Conservation (phyloP, 345 rosid genomes). For the Raphanus sativus region DNA sequence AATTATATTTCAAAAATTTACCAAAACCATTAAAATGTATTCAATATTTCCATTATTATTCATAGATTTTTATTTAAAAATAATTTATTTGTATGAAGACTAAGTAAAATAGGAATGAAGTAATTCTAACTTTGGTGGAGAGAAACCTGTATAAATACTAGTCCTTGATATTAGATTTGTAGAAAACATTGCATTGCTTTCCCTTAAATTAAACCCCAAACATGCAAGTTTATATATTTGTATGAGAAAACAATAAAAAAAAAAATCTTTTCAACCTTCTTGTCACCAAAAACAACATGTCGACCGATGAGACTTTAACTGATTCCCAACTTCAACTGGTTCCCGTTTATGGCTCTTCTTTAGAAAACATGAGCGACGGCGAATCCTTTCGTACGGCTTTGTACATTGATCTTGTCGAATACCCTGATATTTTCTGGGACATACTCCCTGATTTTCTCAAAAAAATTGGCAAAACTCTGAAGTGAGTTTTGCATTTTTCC, state of each 20-base stretch:
- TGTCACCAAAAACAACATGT: neutral
- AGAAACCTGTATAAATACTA: neutral
- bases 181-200: neutral
- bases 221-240: neutral
- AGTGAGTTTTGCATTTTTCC: conserved; percentile 38
- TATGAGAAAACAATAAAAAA: neutral
- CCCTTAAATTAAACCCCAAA: neutral
- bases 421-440: conserved; percentile 59
- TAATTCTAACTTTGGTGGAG: neutral
- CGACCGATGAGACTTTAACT: conserved; percentile 6
- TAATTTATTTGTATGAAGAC: neutral
- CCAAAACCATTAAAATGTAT: neutral
- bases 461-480: conserved; percentile 44
- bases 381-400: conserved; percentile 48
- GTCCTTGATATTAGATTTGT: neutral
- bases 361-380: conserved; percentile 4
- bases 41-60: neutral
- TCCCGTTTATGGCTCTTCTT: conserved; percentile 35
- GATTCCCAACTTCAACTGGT: conserved; percentile 22
- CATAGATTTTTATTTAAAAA: neutral
- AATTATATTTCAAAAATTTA: neutral
- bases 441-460: conserved; percentile 50
- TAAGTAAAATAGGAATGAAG: neutral
- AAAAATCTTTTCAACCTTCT: neutral
- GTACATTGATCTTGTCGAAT: conserved; percentile 52